These are phyloP conservation scores for Paramyrothecium roridum DNA, from an alignment of 2,329 filamentous ascomycete genomes.

Conservation along the genomic window DNA sequence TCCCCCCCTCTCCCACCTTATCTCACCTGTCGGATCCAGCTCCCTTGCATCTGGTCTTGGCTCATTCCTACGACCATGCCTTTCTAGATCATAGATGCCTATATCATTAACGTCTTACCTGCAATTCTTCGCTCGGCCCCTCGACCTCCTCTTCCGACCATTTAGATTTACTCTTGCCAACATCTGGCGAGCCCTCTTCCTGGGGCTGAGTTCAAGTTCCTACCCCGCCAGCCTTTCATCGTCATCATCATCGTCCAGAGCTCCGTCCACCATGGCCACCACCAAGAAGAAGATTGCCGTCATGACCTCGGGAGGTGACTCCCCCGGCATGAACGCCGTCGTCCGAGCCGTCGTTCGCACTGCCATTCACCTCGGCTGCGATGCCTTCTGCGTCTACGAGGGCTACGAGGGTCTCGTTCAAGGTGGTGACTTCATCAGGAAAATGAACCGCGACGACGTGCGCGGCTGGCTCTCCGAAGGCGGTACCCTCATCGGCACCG, in stretches of 20 bases:
- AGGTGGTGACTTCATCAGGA: slow-evolving; percentile 81
- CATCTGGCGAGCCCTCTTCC: slow-evolving; percentile 19
- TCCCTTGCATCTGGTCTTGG: slow-evolving; percentile 1
- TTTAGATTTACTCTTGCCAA: slow-evolving; percentile 21
- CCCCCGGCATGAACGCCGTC: slow-evolving; percentile 90
- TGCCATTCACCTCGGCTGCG: slow-evolving; percentile 79
- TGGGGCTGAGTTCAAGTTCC: slow-evolving; percentile 10
- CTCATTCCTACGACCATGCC: slow-evolving; percentile 5
- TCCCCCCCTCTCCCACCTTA: not conserved
- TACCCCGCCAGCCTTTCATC: slow-evolving; percentile 5
- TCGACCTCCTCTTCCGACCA: slow-evolving; percentile 22
- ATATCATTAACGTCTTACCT: slow-evolving; percentile 17
- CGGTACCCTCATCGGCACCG: slow-evolving; percentile 93
- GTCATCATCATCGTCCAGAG: slow-evolving; percentile 9
- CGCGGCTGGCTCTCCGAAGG: slow-evolving; percentile 92
- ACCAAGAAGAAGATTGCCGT: slow-evolving; percentile 73
- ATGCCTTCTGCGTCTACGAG: slow-evolving; percentile 81
- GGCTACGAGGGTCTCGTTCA: slow-evolving; percentile 94
- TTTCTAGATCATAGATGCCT: slow-evolving; percentile 19
- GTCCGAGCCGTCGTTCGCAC: slow-evolving; percentile 90
- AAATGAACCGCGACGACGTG: slow-evolving; percentile 91
- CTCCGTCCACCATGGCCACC: slow-evolving; percentile 11
- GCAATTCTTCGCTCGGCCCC: slow-evolving; percentile 22
- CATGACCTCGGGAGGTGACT: slow-evolving; percentile 93
- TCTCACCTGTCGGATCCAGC: not conserved